These are phyloP conservation scores for Phytopythium montanum DNA, from an alignment of 352 stramenopile species.

Conservation along the genomic window DNA sequence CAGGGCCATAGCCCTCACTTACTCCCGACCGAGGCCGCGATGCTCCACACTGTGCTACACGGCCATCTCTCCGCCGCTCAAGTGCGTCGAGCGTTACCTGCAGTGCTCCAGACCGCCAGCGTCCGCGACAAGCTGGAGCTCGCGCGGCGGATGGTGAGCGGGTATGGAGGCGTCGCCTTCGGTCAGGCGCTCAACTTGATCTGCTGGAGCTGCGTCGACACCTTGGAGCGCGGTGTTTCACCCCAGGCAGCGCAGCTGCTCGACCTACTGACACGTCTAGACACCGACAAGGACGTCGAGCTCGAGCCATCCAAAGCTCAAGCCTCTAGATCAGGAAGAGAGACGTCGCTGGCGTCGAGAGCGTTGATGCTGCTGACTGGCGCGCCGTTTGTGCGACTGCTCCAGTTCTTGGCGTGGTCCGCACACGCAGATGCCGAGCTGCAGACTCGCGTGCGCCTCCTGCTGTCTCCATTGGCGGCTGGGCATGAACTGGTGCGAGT, in stretches of 20 bases:
- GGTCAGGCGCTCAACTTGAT: constrained; percentile 60
- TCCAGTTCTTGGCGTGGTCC: constrained; percentile 69
- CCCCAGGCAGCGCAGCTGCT: constrained; percentile 62
- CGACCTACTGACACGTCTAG: constrained; percentile 42
- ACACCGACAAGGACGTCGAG: constrained; percentile 3
- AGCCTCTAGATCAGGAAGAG: background rate
- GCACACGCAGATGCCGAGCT: constrained; percentile 56
- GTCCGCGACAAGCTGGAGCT: constrained; percentile 56
- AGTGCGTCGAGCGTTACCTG: constrained; percentile 50
- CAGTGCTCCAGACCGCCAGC: constrained; percentile 54
- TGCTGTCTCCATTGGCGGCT: constrained; percentile 38
- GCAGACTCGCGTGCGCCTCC: constrained; percentile 39
- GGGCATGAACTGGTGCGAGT: constrained; percentile 50
- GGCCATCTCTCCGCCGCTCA: constrained; percentile 53
- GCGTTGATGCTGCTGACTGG: constrained; percentile 61
- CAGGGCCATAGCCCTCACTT: constrained; percentile 23
- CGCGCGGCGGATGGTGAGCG: constrained; percentile 39
- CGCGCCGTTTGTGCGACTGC: constrained; percentile 43
- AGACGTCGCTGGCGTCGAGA: constrained; percentile 20
- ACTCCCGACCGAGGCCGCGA: constrained; percentile 43
- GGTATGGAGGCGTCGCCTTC: constrained; percentile 48
- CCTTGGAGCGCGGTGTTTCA: constrained; percentile 55
- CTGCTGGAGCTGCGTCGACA: constrained; percentile 71
- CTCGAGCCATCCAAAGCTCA: too few relatives aligned
- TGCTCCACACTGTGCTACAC: constrained; percentile 57